Evolutionary conservation across 1,139 yeast genomes (phyloP), one percentile per base, ranked within the genome.

Genomic region (Casaregolazyma suthepensis): DNA sequence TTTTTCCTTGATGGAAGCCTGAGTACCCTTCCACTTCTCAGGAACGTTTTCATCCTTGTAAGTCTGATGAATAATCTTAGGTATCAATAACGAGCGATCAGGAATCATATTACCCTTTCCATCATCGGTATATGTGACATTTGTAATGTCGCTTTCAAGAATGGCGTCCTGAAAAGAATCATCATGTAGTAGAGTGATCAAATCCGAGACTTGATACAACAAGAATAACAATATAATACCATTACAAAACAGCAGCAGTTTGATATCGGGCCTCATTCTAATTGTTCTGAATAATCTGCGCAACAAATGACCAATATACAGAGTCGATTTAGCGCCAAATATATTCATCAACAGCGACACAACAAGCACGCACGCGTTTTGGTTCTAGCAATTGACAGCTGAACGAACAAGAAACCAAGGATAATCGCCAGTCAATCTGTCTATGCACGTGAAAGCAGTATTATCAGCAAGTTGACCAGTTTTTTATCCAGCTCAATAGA

Each of bases 21-120:
- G 96, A 22, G 96, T 90, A 1, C 78, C 78, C 60, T 73, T 72
- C 98, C 98, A 90, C 54, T 80, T 75, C 48, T 82, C 88, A 1
- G 97, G 98, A 26, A 90, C 80, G 23, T 82, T 78, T 19, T 73
- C 78, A 26, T 87, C 85, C 69, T 88, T 90, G 71, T 90, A 90
- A 15, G 97, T 90, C 70, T 90, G 98, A 67, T 90, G 98, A 54
- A 90, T 89, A 66, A 90, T 89, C 65, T 86, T 87, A 43, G 98
- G 98, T 50, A 90, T 87, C 48, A 83, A 42, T 19, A 50, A 50
- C 13, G 35, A 17, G 15, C 65, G 52, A 45, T 60, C 62, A 10
- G 66, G 64, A 18, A 50, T 40, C 37, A 43, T 42, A 5, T 45
- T 42, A 23, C 52, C 56, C 5, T 51, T 51, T n/a, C 43, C 47